These are phyloP conservation scores for Apiospora marii DNA, from an alignment of 2,329 filamentous ascomycete species.

Conservation along the genomic window DNA sequence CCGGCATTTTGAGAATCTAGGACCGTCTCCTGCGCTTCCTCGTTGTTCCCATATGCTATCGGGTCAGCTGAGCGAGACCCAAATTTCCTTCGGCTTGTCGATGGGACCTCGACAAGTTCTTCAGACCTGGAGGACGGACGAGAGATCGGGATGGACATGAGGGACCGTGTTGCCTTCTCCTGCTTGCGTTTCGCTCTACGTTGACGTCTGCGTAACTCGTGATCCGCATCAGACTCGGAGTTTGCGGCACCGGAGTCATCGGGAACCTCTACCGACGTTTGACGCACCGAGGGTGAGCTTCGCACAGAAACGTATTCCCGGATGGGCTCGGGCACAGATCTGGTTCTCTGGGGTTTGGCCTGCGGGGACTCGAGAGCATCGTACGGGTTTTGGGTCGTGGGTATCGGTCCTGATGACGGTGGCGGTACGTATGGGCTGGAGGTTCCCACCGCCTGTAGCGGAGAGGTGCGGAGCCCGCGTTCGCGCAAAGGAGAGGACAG, in stretches of 20 bases:
- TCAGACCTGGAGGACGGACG: not conserved
- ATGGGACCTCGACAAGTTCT: constrained; percentile 24
- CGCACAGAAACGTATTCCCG: constrained; percentile 37
- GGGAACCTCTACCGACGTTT: constrained; percentile 28
- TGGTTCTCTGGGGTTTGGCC: constrained; percentile 9
- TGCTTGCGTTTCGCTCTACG: constrained; percentile 12
- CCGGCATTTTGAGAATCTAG: constrained; percentile 13
- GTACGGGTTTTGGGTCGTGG: not conserved
- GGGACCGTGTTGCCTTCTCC: constrained; percentile 10
- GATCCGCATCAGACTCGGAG: constrained; percentile 22
- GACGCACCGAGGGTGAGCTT: not conserved
- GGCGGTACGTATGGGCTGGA: constrained; percentile 49
- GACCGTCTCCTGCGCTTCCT: constrained; percentile 5
- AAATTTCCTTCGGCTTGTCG: constrained; percentile 9
- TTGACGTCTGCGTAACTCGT: not conserved
- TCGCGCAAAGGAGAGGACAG: constrained; percentile 60
- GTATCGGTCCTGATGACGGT: not conserved
- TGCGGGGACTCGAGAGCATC: constrained; percentile 25
- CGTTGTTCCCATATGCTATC: not conserved
- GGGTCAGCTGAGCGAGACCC: not conserved
- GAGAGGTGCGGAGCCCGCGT: constrained; percentile 55
- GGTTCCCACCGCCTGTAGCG: constrained; percentile 45
- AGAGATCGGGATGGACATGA: not conserved
- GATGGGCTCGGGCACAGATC: constrained; percentile 36
- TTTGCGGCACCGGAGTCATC: constrained; percentile 27